These are phyloP conservation scores for Fragilaria crotonensis DNA, from an alignment of 108 stramenopile genomes.

Conservation along the genomic window DNA sequence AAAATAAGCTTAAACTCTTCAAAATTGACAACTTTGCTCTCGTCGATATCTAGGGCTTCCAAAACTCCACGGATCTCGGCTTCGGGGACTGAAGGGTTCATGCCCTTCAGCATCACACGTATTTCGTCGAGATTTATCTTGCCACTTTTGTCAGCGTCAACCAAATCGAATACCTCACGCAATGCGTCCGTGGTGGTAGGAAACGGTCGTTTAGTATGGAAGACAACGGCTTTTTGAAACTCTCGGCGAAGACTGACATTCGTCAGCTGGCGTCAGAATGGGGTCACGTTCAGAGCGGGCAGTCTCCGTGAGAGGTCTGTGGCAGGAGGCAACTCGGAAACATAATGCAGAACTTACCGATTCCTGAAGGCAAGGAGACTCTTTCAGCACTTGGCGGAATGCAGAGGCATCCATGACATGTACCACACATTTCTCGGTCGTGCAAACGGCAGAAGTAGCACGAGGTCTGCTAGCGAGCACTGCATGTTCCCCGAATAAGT, in stretches of 20 bases:
- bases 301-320: no score
- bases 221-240: constrained; percentile 56
- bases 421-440: constrained; percentile 31
- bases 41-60: constrained; percentile 47
- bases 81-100: constrained; percentile 43
- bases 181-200: constrained; percentile 20
- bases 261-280: no score
- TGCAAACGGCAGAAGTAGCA: constrained; percentile 42
- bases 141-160: constrained; percentile 38
- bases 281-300: no score
- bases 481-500: constrained; percentile 55
- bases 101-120: constrained; percentile 22
- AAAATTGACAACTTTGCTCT: constrained; percentile 31
- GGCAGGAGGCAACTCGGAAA: no score
- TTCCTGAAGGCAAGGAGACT: no score
- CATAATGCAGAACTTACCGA: no score
- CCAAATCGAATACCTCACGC: constrained; percentile 49
- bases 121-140: constrained; percentile 31
- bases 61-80: constrained; percentile 40
- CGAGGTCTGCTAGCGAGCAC: constrained; percentile 32
- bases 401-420: constrained; percentile 29
- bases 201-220: constrained; percentile 30
- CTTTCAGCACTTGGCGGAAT: no score
- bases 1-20: constrained; percentile 61
- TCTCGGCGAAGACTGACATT: constrained; percentile 54